These are phyloP conservation scores for Moricandia arvensis DNA, from an alignment of 345 rosid species.

Conservation along the genomic window DNA sequence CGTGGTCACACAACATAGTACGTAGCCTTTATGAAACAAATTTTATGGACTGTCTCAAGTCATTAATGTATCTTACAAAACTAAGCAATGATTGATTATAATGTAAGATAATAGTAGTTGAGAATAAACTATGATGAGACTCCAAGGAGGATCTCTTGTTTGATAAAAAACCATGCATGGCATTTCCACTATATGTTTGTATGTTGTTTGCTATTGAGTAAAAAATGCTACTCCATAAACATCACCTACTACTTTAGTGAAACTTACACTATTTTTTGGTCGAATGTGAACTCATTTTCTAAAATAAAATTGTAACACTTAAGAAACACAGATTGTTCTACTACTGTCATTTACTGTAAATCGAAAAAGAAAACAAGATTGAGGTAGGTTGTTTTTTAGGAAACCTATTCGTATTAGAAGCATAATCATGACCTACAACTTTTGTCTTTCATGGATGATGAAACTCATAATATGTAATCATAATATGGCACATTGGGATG, in stretches of 20 bases:
- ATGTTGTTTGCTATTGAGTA: neutral
- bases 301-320: neutral
- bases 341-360: neutral
- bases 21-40: slow-evolving; percentile 5
- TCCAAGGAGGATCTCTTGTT: slow-evolving; percentile 3
- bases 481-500: slow-evolving; percentile 24
- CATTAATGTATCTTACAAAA: slow-evolving; percentile 17
- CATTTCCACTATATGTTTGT: neutral
- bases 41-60: slow-evolving; percentile 17
- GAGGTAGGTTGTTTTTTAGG: slow-evolving; percentile 18
- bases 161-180: neutral
- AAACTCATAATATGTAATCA: slow-evolving; percentile 37
- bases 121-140: neutral
- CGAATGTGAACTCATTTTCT: neutral
- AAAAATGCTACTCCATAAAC: neutral
- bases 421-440: slow-evolving; percentile 30
- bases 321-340: neutral
- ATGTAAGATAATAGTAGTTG: slow-evolving; percentile 5
- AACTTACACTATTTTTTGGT: neutral
- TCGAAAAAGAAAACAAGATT: slow-evolving; percentile 10
- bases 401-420: slow-evolving; percentile 18
- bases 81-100: slow-evolving; percentile 12
- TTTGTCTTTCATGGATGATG: slow-evolving; percentile 33
- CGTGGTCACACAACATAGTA: slow-evolving; percentile 25
- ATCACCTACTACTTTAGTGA: neutral